phyloP scores from a whole-genome alignment of 768 basidiomycete species.

The Stropharia rugosoannulata region DNA sequence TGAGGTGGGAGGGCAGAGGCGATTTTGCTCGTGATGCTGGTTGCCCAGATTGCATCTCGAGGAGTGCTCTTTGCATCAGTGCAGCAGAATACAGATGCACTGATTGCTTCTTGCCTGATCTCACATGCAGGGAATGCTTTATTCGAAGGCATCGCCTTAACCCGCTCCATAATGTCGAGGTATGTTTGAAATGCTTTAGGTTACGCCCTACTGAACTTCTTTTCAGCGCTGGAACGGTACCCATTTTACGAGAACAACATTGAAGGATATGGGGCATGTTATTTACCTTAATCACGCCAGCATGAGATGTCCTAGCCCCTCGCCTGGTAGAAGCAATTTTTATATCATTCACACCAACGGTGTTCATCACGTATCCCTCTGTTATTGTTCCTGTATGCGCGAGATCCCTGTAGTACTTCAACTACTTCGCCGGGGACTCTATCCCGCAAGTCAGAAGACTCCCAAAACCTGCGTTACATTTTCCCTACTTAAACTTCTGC shows the following conservation, averaged over 20 bases:
- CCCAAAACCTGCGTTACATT: too few relatives aligned
- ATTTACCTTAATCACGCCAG: conserved; percentile 2
- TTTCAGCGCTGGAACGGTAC: neutral
- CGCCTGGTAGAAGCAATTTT: conserved; percentile 2
- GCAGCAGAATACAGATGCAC: conserved; percentile 3
- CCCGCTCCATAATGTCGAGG: conserved; percentile 9
- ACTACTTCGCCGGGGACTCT: too few relatives aligned
- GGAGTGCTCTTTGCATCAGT: neutral
- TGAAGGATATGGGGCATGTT: conserved; percentile 3
- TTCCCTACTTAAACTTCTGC: conserved; percentile 11
- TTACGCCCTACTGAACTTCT: neutral
- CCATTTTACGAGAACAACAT: neutral
- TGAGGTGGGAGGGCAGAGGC: conserved; percentile 2
- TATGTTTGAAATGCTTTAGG: neutral
- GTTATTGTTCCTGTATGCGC: conserved; percentile 10
- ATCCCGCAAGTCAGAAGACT: too few relatives aligned
- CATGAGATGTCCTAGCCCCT: neutral
- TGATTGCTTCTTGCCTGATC: conserved; percentile 7
- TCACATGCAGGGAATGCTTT: neutral
- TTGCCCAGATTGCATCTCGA: conserved; percentile 9
- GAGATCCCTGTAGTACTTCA: too few relatives aligned
- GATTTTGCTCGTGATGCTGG: neutral
- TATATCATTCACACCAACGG: conserved; percentile 13
- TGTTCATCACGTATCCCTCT: conserved; percentile 10
- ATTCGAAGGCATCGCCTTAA: conserved; percentile 2